These are phyloP conservation scores for Cryomyces minteri DNA, from an alignment of 495 filamentous ascomycete species.

Conservation along the genomic window DNA sequence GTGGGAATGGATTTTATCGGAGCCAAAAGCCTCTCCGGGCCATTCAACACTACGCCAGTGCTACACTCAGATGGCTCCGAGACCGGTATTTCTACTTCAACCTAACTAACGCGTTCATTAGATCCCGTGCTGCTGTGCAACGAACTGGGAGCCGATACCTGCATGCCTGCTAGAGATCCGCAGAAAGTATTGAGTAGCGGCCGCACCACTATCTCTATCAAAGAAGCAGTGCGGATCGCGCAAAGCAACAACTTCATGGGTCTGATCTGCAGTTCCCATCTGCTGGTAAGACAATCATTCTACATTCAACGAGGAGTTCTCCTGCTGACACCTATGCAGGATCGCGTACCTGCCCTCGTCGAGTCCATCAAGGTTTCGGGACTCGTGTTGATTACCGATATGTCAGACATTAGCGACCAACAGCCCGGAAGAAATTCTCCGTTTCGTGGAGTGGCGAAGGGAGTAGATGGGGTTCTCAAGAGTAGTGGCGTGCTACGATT, in stretches of 20 bases:
- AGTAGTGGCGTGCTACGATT: constrained; percentile 77
- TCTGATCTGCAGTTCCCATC: constrained; percentile 65
- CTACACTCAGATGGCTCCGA: too few relatives aligned
- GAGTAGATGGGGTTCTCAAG: constrained; percentile 74
- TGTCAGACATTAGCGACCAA: constrained; percentile 28
- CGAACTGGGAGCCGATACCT: constrained; percentile 45
- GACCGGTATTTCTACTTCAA: not conserved
- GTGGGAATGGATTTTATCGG: too few relatives aligned
- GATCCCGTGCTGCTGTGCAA: constrained; percentile 91
- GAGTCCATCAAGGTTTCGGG: constrained; percentile 89
- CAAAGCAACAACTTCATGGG: constrained; percentile 98
- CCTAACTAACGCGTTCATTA: constrained; percentile 13
- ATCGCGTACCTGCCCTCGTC: constrained; percentile 79
- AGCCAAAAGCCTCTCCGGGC: too few relatives aligned
- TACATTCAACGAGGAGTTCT: not conserved
- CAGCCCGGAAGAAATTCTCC: constrained; percentile 17
- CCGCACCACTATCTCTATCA: constrained; percentile 60
- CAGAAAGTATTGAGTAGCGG: constrained; percentile 41
- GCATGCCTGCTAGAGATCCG: constrained; percentile 7
- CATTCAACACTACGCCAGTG: too few relatives aligned
- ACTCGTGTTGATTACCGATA: constrained; percentile 81
- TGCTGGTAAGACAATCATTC: constrained; percentile 43
- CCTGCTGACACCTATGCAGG: constrained; percentile 31
- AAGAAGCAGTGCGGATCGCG: constrained; percentile 85
- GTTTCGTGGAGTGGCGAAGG: constrained; percentile 30